A percentile compares a stretch with the other conserved stretches of the same genome.
Evolutionary conservation across 1,284 basidiomycete species (phyloP).

Genomic region (Lignosus rhinocerotis): DNA sequence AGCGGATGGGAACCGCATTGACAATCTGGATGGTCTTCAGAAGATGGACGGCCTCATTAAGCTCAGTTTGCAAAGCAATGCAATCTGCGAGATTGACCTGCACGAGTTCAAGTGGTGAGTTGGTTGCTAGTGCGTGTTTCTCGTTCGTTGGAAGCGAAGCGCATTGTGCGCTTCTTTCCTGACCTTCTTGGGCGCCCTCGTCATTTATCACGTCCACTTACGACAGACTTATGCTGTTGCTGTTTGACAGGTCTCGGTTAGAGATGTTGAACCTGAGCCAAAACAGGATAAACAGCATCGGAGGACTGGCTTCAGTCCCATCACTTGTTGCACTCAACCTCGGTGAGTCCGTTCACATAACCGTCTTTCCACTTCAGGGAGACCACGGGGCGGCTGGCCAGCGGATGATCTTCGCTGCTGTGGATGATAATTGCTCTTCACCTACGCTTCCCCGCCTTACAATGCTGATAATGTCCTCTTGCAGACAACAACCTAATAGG

Average conservation of each 20-base stretch:
- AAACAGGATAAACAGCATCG: constrained; percentile 69
- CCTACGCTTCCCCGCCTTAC: constrained; percentile 1
- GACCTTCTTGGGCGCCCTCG: constrained; percentile 13
- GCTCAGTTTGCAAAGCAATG: constrained; percentile 82
- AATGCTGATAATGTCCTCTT: constrained; percentile 11
- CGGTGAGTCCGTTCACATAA: constrained; percentile 51
- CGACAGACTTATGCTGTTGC: constrained; percentile 21
- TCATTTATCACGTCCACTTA: constrained; percentile 27
- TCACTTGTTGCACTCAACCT: constrained; percentile 75
- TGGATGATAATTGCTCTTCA: constrained; percentile 11
- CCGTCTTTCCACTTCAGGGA: neutral
- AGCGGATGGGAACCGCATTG: constrained; percentile 84
- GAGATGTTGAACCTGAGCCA: constrained; percentile 84
- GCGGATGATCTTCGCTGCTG: constrained; percentile 18
- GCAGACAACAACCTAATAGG: constrained; percentile 75
- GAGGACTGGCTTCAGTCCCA: constrained; percentile 62
- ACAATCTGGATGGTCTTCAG: constrained; percentile 77
- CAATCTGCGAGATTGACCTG: constrained; percentile 67
- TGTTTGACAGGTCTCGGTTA: constrained; percentile 63
- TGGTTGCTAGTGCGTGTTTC: neutral
- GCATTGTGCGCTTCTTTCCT: constrained; percentile 3
- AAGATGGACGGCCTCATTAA: constrained; percentile 80
- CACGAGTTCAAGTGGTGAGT: constrained; percentile 69
- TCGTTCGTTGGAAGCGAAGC: neutral
- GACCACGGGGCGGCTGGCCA: neutral